Percentiles rank a stretch among this genome's conserved stretches.
Evolutionary conservation across 2,329 filamentous ascomycete genomes (phyloP).

Genomic region (Colletotrichum coccodes): DNA sequence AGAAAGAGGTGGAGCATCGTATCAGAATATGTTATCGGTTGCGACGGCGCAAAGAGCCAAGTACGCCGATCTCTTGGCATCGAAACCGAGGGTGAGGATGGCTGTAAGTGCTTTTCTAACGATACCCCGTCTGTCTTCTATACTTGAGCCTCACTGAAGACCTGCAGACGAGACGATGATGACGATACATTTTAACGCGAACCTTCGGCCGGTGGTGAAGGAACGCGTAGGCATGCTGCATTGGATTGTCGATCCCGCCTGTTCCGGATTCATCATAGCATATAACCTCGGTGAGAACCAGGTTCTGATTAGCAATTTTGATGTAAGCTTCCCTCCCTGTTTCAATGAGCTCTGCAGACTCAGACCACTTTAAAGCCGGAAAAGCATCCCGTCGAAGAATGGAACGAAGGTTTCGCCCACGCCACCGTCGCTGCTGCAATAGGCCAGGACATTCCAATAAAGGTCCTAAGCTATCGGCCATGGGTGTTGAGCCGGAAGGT

Average conservation of each 20-base stretch:
- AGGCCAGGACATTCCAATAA: conserved; percentile 44
- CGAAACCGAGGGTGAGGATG: conserved; percentile 52
- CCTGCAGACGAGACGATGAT: conserved; percentile 54
- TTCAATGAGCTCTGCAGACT: neutral
- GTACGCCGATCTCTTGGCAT: conserved; percentile 45
- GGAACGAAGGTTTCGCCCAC: conserved; percentile 46
- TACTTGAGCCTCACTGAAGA: conserved; percentile 20
- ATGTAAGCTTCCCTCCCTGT: conserved; percentile 38
- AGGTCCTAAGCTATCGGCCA: conserved; percentile 51
- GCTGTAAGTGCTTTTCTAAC: conserved; percentile 40
- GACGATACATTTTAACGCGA: conserved; percentile 56
- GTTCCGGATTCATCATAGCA: conserved; percentile 54
- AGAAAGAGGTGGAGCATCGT: conserved; percentile 38
- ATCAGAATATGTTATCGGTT: conserved; percentile 46
- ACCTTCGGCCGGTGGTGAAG: conserved; percentile 48
- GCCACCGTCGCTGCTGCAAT: conserved; percentile 44
- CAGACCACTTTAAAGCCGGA: conserved; percentile 36
- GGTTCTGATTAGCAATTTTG: conserved; percentile 55
- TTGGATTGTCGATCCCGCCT: conserved; percentile 54
- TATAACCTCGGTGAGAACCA: conserved; percentile 53
- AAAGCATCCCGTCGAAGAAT: conserved; percentile 45
- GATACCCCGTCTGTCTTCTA: too few species aligned
- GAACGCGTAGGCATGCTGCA: conserved; percentile 54
- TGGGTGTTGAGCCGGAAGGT: conserved; percentile 54
- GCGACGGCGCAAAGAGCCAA: conserved; percentile 47